These are phyloP conservation scores for Lipomyces oligophaga DNA, from an alignment of 805 yeast species.

Conservation along the genomic window DNA sequence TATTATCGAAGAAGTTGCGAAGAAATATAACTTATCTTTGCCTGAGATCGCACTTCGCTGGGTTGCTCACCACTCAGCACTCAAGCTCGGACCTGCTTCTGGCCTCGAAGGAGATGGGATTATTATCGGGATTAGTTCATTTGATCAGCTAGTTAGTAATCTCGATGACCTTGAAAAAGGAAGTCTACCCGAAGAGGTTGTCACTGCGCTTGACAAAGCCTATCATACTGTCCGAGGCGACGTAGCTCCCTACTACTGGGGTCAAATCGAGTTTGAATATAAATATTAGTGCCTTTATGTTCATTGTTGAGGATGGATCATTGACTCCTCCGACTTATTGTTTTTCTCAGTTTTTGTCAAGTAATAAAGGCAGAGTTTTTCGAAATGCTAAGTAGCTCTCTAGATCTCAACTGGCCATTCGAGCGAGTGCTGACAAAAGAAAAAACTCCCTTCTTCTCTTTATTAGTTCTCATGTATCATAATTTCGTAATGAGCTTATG, in stretches of 20 bases:
- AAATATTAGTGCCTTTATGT: too few species aligned
- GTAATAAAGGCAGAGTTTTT: too few species aligned
- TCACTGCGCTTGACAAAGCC: constrained; percentile 28
- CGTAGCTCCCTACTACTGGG: constrained; percentile 27
- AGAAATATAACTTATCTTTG: constrained; percentile 7
- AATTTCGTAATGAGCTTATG: too few species aligned
- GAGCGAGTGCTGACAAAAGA: too few species aligned
- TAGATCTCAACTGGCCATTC: too few species aligned
- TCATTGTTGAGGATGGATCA: too few species aligned
- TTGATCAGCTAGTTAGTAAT: constrained; percentile 15
- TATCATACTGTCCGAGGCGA: constrained; percentile 31
- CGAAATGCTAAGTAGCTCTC: too few species aligned
- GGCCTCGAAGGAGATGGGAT: constrained; percentile 13
- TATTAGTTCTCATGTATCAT: too few species aligned
- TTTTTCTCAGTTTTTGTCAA: too few species aligned
- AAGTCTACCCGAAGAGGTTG: constrained; percentile 28
- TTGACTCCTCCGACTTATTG: too few species aligned
- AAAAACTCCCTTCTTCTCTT: too few species aligned
- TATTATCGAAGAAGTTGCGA: background rate
- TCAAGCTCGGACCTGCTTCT: background rate
- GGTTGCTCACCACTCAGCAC: constrained; percentile 16
- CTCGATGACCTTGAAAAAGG: constrained; percentile 29
- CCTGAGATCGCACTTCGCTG: constrained; percentile 21
- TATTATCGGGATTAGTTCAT: constrained; percentile 13
- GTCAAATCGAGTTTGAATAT: background rate